Evolutionary conservation across 257 asterid genomes (phyloP).

Genomic region (Scutellaria barbata): DNA sequence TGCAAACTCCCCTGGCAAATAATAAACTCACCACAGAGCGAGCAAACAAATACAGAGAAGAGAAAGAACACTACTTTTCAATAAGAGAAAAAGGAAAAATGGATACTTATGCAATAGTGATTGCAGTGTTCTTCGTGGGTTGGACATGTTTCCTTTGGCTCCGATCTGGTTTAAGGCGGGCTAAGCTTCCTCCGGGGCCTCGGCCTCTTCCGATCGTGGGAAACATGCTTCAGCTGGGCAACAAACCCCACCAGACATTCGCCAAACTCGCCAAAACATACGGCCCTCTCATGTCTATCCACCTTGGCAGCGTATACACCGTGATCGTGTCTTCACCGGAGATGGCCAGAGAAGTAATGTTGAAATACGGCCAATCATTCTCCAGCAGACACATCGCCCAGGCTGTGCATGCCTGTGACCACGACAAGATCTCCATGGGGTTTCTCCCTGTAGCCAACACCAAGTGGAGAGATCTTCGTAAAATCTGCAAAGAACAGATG

Average conservation of each 20-base stretch:
- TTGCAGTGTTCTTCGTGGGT: neutral
- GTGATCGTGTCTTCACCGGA: slow-evolving; percentile 42
- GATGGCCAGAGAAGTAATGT: slow-evolving; percentile 36
- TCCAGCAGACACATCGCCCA: neutral
- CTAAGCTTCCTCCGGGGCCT: slow-evolving; percentile 11
- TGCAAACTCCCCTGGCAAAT: neutral
- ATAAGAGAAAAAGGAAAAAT: neutral
- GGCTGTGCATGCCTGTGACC: slow-evolving; percentile 7
- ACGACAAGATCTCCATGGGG: slow-evolving; percentile 21
- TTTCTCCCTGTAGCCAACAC: slow-evolving; percentile 31
- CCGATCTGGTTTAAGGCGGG: neutral
- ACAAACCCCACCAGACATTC: slow-evolving; percentile 34
- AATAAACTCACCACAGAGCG: neutral
- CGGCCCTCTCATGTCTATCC: slow-evolving; percentile 38
- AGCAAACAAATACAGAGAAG: neutral
- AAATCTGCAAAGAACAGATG: slow-evolving; percentile 40
- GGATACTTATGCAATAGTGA: neutral
- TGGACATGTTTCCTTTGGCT: neutral
- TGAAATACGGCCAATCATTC: slow-evolving; percentile 27
- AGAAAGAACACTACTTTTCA: neutral
- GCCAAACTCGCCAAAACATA: slow-evolving; percentile 35
- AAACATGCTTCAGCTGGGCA: slow-evolving; percentile 26
- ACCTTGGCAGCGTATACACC: slow-evolving; percentile 18
- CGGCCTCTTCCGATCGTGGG: slow-evolving; percentile 24
- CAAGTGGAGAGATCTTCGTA: slow-evolving; percentile 44